Base-by-base conservation (phyloP, 2,329 filamentous ascomycete species). In the Pseudocercospora cruenta region DNA sequence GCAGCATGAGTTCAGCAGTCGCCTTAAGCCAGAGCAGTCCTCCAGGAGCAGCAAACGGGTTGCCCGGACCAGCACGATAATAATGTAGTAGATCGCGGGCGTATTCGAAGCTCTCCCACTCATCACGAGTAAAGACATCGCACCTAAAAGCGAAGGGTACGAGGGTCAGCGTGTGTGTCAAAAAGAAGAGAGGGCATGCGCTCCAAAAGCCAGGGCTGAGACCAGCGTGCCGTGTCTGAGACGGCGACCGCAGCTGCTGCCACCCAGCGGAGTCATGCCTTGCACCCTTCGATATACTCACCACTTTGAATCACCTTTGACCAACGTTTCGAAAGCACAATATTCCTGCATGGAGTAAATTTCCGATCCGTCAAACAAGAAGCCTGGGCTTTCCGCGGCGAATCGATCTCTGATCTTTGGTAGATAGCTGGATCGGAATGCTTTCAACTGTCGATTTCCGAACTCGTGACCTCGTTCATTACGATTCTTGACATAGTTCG, bases 261-360 rank as follows among this genome's bases (percentile, higher is more conserved):
- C n/a, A n/a, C n/a, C n/a, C n/a, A n/a, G n/a, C n/a, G n/a, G n/a
- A n/a, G n/a, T 26, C 26, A 26, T 26, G 26, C 26, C 26, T 26
- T 26, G 26, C 26, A 26, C 26, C 26, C 26, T 26, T 26, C 26
- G 26, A 26, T 26, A 26, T 26, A 26, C 26, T 26, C 26, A 26
- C 86, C 86, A 88, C 5, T 80, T 79, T 72, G 84, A 87, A 22
- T 75, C 77, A 6, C 86, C 86, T 64, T 83, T 80, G 0, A 83
- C 82, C 2, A 84, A 81, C 0, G 80, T 85, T 74, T 88, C 86
- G 68, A 88, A 88, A 0, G 84, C 86, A 72, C 86, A 88, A 78
- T 87, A 83, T 69, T 88, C 85, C 73, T 88, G 86, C 86, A 88
- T 88, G 65, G 82, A 80, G 70, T 83, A 88, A 43, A 88, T 74